phyloP scores from a whole-genome alignment of 2,329 filamentous ascomycete species.

The Nemania abortiva region DNA sequence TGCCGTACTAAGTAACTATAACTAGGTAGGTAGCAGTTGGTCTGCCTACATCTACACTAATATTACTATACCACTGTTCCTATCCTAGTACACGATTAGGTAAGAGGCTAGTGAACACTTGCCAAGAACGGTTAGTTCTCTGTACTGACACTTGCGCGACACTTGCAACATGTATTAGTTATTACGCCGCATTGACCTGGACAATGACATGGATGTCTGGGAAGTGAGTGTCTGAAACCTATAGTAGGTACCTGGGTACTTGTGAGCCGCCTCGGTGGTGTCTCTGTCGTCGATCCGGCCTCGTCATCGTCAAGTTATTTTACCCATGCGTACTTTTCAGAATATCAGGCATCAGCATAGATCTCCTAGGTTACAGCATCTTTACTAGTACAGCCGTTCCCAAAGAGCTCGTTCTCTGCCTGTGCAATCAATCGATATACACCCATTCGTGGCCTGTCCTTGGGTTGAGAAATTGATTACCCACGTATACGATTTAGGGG shows the following conservation, averaged over 20 bases:
- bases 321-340: not conserved
- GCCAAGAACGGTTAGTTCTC: constrained; percentile 14
- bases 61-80: not conserved
- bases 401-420: not conserved
- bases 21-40: not conserved
- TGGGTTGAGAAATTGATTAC: constrained; percentile 7
- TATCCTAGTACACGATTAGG: not conserved
- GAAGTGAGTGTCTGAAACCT: constrained; percentile 24
- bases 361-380: constrained; percentile 23
- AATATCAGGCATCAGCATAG: constrained; percentile 35
- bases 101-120: not conserved
- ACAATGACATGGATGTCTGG: constrained; percentile 19
- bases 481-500: constrained; percentile 16
- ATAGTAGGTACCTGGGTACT: not conserved
- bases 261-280: not conserved
- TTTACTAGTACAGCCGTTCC: not conserved
- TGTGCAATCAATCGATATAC: constrained; percentile 8
- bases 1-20: not conserved
- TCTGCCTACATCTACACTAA: too few species aligned
- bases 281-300: constrained; percentile 18
- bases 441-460: not conserved
- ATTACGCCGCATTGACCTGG: constrained; percentile 18
- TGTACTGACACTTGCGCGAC: not conserved
- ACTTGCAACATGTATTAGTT: not conserved
- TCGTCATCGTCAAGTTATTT: constrained; percentile 18